Percentiles rank a stretch among this genome's conserved stretches.
These are phyloP conservation scores for Puccinia polysora DNA, from an alignment of 1,284 basidiomycete genomes.

Conservation along the genomic window DNA sequence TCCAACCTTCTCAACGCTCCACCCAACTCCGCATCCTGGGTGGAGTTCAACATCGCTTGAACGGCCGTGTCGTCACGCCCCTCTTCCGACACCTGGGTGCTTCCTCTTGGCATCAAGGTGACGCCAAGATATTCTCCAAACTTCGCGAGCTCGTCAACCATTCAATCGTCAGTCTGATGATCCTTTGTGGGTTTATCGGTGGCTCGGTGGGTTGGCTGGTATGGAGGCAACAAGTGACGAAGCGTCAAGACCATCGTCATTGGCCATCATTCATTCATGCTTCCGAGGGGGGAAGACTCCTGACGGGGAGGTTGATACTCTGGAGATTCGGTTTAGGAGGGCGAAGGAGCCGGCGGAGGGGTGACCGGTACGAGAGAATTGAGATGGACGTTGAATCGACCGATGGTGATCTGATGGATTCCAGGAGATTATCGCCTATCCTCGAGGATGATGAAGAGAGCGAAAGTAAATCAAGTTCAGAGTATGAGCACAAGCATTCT, in stretches of 20 bases:
- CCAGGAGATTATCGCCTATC: neutral
- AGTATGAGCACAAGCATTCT: neutral
- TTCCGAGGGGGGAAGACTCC: neutral
- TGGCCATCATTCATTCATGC: neutral
- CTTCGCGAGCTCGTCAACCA: slow-evolving; percentile 12
- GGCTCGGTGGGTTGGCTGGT: slow-evolving; percentile 11
- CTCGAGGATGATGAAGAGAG: slow-evolving; percentile 10
- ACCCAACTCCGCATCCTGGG: slow-evolving; percentile 34
- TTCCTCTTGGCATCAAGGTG: slow-evolving; percentile 43
- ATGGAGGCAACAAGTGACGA: slow-evolving; percentile 11
- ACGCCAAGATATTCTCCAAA: slow-evolving; percentile 23
- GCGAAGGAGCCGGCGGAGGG: neutral
- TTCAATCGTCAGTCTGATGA: slow-evolving; percentile 12
- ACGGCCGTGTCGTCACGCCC: slow-evolving; percentile 44
- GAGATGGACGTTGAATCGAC: slow-evolving; percentile 10
- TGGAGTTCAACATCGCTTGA: slow-evolving; percentile 35
- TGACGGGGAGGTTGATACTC: slow-evolving; percentile 20
- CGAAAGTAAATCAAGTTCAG: neutral
- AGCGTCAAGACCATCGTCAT: neutral
- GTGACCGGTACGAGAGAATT: slow-evolving; percentile 5
- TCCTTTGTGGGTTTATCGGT: slow-evolving; percentile 18
- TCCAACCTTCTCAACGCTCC: slow-evolving; percentile 8
- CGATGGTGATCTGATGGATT: neutral
- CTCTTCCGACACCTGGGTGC: slow-evolving; percentile 45
- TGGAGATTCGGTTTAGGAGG: slow-evolving; percentile 25